Base-by-base conservation (phyloP, 1,284 basidiomycete genomes). In the Rhodotorula sp. region DNA sequence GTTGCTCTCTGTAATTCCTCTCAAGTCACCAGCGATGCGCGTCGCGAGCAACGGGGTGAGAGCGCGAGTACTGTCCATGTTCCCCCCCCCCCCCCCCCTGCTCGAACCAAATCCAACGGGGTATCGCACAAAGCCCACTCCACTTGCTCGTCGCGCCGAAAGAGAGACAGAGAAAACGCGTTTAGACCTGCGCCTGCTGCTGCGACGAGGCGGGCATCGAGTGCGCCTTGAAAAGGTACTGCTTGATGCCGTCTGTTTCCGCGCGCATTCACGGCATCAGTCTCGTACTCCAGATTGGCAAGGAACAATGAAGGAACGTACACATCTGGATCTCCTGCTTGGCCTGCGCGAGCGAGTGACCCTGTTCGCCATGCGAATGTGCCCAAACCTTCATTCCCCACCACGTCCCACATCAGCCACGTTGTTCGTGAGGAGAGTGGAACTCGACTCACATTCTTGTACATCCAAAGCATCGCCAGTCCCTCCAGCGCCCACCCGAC, bases 331-430 rank as follows among this genome's bases (percentile, higher is more conserved):
- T 81, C 80, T 95, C 92, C 58, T 87, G 81, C 82, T 92, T 92
- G 63, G 92, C 92, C 88, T 94, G 78, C 18, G 72, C 88, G 80
- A 93, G 85, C 13, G 88, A 87, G 79, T 93, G 91, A 5, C 91
- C 91, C 64, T 88, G 89, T 67, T 89, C 87, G 50, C 84, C 89
- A 79, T 92, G 88, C 16, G 68, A 65, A 78, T 94, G 91, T 66
- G 83, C 81, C 86, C 91, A 95, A 75, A 94, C 92, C 89, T 92
- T n/a, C n/a, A n/a, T n/a, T n/a, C n/a, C n/a, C n/a, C n/a, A n/a
- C n/a, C n/a, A n/a, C n/a, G n/a, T n/a, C n/a, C n/a, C n/a, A n/a
- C 13, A 20, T 26, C 18, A 46, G 15, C 44, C 18, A 22, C 15
- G 28, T 13, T 22, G 15, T 4, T 8, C 5, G 22, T 44, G 15